Conservation (phyloP, 495 filamentous ascomycete species). For the Penicillium egyptiacum region DNA sequence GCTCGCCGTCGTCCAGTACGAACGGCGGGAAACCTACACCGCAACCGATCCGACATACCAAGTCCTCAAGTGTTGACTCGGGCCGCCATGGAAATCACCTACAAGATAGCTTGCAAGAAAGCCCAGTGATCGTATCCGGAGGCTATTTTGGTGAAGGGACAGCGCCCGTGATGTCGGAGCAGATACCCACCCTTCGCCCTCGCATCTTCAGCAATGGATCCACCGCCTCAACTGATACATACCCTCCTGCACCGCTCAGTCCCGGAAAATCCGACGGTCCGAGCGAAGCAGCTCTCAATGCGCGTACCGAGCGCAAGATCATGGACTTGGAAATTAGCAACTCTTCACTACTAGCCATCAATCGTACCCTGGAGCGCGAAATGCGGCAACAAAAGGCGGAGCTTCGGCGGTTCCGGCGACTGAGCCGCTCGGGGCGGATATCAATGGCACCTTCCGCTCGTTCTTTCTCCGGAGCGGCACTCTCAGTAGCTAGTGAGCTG, state of each 20-base stretch:
- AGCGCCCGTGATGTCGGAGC: constrained; percentile 30
- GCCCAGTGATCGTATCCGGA: constrained; percentile 34
- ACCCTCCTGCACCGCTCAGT: constrained; percentile 39
- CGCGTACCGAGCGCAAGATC: constrained; percentile 89
- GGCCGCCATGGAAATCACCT: constrained; percentile 19
- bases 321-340: constrained; percentile 98
- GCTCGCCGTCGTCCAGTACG: constrained; percentile 25
- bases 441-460: constrained; percentile 52
- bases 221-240: constrained; percentile 32
- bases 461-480: constrained; percentile 41
- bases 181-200: constrained; percentile 37
- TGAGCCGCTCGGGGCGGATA: constrained; percentile 74
- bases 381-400: constrained; percentile 89
- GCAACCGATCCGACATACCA: constrained; percentile 32
- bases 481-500: constrained; percentile 39
- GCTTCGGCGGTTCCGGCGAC: constrained; percentile 75
- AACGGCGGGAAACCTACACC: constrained; percentile 19
- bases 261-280: constrained; percentile 47
- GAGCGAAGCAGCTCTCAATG: constrained; percentile 71
- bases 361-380: constrained; percentile 85
- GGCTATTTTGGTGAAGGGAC: constrained; percentile 24
- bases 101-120: constrained; percentile 35
- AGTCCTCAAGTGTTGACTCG: constrained; percentile 44
- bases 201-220: constrained; percentile 45
- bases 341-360: constrained; percentile 94